Evolutionary conservation across 768 basidiomycete genomes (phyloP).

Genomic region (Podaxis carcinomalis): DNA sequence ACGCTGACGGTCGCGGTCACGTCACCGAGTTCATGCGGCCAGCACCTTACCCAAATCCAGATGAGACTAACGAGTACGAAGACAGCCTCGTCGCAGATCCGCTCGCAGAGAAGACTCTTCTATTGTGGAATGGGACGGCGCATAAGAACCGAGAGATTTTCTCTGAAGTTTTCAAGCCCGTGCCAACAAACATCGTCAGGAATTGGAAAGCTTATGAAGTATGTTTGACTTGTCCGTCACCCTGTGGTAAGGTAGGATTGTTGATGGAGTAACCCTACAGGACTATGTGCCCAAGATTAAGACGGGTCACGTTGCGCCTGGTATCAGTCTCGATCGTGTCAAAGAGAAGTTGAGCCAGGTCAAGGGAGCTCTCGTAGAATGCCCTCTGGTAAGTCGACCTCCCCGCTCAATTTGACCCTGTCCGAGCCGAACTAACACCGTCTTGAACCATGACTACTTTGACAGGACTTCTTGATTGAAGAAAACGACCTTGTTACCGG

Average conservation of each 20-base stretch:
- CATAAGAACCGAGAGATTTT: constrained; percentile 80
- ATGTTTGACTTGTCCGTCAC: constrained; percentile 18
- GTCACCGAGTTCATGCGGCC: constrained; percentile 71
- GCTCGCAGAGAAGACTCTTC: constrained; percentile 52
- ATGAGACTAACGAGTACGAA: constrained; percentile 54
- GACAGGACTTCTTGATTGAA: constrained; percentile 81
- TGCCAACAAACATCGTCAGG: constrained; percentile 79
- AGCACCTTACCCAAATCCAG: constrained; percentile 65
- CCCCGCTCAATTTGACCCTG: not conserved
- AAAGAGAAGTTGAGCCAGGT: constrained; percentile 73
- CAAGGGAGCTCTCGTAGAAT: constrained; percentile 70
- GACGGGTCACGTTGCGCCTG: constrained; percentile 77
- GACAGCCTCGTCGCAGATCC: constrained; percentile 78
- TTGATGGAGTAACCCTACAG: constrained; percentile 30
- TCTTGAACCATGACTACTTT: constrained; percentile 9
- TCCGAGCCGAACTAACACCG: constrained; percentile 6
- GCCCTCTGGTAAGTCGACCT: constrained; percentile 49
- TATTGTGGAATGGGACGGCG: constrained; percentile 69
- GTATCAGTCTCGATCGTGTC: constrained; percentile 59
- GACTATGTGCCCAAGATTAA: constrained; percentile 71
- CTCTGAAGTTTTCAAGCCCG: constrained; percentile 81
- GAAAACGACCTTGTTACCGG: constrained; percentile 68
- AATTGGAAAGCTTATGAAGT: constrained; percentile 79
- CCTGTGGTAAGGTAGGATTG: not conserved
- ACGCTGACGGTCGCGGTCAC: constrained; percentile 22